Evolutionary conservation across 176 grass and related monocot species (phyloP), one percentile per base, ranked within the genome.

Genomic region (Zoysia japonica): DNA sequence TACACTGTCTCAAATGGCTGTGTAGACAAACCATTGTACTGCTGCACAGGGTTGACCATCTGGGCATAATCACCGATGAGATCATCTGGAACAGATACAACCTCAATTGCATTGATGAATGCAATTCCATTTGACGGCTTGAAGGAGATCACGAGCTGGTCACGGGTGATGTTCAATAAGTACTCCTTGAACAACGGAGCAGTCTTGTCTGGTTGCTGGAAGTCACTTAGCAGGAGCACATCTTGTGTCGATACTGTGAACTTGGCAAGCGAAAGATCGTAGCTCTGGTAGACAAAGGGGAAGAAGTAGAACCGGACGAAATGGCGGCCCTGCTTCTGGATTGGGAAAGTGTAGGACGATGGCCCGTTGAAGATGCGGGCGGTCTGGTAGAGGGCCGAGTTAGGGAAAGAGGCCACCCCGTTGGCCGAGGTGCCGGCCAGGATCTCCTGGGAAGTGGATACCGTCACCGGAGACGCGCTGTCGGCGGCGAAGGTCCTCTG

Each of bases 231-330:
- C 50, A 97, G 87, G 57, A 90, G 85, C 17, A 92, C 49, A 85
- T 94, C 95, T 85, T 97, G 92, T 15, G 95, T 97, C 0, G 95
- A 97, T 39, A 97, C 85, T 0, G 83, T 90, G 73, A 97, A 94
- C 66, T 90, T 88, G 65, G 92, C 87, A 1, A 86, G 81, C 50
- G 89, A 85, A 59, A 97, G 89, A 75, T 94, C 77, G 65, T 94
- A 94, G 4, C 55, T 90, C 76, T 90, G 83, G 80, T 89, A 92
- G 59, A 72, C 74, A 57, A 97, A 97, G 17, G 95, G 89, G 74
- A 88, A 97, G 83, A 97, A 94, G 65, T 97, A 88, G 47, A 97
- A 72, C 46, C 95, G 92, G 17, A 97, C 77, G 72, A 94, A 97
- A 81, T 97, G 95, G 35, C 95, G 75, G 6, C 95, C 92, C 67